phyloP scores from a whole-genome alignment of 2,329 filamentous ascomycete species.

The Metarhizium humberi region DNA sequence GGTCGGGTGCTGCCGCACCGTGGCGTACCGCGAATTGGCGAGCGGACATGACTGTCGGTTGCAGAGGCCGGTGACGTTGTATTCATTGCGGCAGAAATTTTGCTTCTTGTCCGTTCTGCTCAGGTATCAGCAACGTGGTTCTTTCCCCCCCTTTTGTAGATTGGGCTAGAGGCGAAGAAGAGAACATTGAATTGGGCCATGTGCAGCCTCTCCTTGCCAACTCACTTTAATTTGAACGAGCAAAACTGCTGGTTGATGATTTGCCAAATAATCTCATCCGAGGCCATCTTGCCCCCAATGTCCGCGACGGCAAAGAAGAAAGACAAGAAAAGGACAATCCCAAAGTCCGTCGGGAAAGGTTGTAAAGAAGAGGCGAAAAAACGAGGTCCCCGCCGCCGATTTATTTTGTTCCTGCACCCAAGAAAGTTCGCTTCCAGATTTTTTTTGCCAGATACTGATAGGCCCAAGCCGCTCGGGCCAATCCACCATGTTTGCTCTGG shows the following conservation, averaged over 20 bases:
- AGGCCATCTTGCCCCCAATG: conserved; percentile 52
- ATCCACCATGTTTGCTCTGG: not conserved
- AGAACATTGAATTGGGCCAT: not conserved
- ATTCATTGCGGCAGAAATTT: conserved; percentile 93
- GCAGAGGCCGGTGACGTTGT: conserved; percentile 77
- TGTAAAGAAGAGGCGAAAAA: conserved; percentile 1
- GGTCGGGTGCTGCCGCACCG: conserved; percentile 71
- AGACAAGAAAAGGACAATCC: not conserved
- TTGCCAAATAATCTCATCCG: conserved; percentile 96
- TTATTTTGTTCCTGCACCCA: conserved; percentile 7
- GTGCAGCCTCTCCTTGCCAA: not conserved
- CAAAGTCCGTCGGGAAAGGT: not conserved
- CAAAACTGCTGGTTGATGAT: conserved; percentile 95
- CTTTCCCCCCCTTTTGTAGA: no score
- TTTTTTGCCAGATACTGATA: conserved; percentile 14
- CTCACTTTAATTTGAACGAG: conserved; percentile 85
- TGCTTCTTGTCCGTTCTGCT: conserved; percentile 70
- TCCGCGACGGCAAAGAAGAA: not conserved
- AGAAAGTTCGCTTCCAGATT: conserved; percentile 1
- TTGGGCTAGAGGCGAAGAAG: not conserved
- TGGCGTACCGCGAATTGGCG: conserved; percentile 88
- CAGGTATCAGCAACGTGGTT: conserved; percentile 16
- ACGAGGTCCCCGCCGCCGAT: conserved; percentile 10
- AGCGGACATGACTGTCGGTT: conserved; percentile 84
- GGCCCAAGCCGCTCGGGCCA: conserved; percentile 3